A percentile compares a stretch with the other conserved stretches of the same genome.
These are phyloP conservation scores for Monilinia laxa DNA, from an alignment of 2,329 filamentous ascomycete genomes.

Conservation along the genomic window DNA sequence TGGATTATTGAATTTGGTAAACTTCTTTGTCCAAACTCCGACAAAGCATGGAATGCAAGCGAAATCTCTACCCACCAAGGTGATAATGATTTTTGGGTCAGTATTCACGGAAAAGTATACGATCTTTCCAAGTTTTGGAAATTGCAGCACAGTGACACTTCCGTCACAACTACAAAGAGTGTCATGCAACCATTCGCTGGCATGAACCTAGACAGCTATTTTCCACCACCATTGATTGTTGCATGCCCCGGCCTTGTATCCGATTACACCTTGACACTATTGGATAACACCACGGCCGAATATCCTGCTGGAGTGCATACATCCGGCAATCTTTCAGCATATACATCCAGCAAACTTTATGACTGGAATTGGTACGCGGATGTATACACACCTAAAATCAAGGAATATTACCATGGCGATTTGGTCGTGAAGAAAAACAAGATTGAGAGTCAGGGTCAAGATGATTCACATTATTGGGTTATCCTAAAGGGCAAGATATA, in stretches of 20 bases:
- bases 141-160: constrained; percentile 75
- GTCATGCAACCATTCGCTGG: constrained; percentile 79
- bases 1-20: constrained; percentile 87
- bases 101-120: constrained; percentile 84
- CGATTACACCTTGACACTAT: constrained; percentile 55
- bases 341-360: constrained; percentile 58
- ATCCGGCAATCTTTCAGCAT: constrained; percentile 62
- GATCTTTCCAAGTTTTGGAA: constrained; percentile 89
- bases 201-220: constrained; percentile 78
- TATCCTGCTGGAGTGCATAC: constrained; percentile 60
- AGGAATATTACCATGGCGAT: constrained; percentile 82
- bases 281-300: constrained; percentile 62
- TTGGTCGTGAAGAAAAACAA: constrained; percentile 66
- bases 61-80: constrained; percentile 71
- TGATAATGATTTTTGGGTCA: constrained; percentile 80
- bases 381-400: constrained; percentile 74
- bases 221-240: constrained; percentile 71
- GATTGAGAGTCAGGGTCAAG: constrained; percentile 64
- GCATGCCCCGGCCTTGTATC: constrained; percentile 74
- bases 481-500: constrained; percentile 75
- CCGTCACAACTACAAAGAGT: constrained; percentile 57
- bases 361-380: constrained; percentile 74
- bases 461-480: constrained; percentile 73
- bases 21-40: constrained; percentile 82
- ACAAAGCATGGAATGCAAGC: constrained; percentile 79